These are phyloP conservation scores for Microcyclospora tardicrescens DNA, from an alignment of 2,329 filamentous ascomycete species.

Conservation along the genomic window DNA sequence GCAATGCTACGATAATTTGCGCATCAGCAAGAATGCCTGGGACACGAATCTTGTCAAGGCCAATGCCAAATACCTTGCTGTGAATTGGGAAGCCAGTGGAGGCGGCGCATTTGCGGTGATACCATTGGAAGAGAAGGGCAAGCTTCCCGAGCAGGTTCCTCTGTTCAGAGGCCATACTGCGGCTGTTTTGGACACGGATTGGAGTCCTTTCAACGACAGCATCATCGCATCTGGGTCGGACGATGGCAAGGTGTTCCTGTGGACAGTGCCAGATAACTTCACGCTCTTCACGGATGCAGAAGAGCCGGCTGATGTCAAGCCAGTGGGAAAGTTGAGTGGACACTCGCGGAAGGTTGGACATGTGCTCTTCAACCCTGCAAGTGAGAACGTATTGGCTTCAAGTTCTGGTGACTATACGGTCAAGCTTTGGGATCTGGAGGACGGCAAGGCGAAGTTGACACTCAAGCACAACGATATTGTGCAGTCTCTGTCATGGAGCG, in stretches of 20 bases:
- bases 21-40: constrained; percentile 97
- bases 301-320: constrained; percentile 67
- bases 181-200: constrained; percentile 92
- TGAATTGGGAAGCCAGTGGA: constrained; percentile 96
- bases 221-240: constrained; percentile 89
- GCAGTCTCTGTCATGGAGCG: constrained; percentile 92
- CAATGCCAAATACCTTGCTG: constrained; percentile 88
- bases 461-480: constrained; percentile 86
- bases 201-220: constrained; percentile 93
- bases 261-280: constrained; percentile 85
- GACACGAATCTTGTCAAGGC: constrained; percentile 97
- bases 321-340: constrained; percentile 68
- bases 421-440: constrained; percentile 88
- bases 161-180: constrained; percentile 94
- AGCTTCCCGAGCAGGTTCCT: constrained; percentile 82
- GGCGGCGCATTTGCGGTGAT: constrained; percentile 96
- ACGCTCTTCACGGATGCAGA: constrained; percentile 72
- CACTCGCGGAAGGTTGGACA: constrained; percentile 96
- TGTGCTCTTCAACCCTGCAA: constrained; percentile 92
- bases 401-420: constrained; percentile 89
- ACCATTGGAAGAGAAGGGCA: constrained; percentile 76
- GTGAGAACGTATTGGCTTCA: constrained; percentile 88
- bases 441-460: constrained; percentile 58
- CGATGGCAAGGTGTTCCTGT: constrained; percentile 92
- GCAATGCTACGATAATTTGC: constrained; percentile 95